Evolutionary conservation across 1,139 yeast genomes (phyloP).

Genomic region (Lodderomyces pseudojiufengensis): DNA sequence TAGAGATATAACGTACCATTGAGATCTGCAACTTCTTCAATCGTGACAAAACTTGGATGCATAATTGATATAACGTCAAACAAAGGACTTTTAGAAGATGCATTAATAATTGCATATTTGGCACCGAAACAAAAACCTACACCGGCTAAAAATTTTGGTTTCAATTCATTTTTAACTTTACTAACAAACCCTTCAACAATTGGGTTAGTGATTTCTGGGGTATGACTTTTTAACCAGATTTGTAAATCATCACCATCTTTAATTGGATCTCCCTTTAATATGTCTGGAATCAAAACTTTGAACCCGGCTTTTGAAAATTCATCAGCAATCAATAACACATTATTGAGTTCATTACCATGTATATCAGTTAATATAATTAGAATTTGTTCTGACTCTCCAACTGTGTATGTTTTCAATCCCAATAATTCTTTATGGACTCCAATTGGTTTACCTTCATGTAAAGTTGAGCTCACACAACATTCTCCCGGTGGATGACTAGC

Average conservation of each 20-base stretch:
- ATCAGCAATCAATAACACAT: constrained; percentile 66
- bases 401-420: constrained; percentile 53
- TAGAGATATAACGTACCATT: constrained; percentile 5
- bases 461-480: constrained; percentile 42
- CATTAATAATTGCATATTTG: constrained; percentile 54
- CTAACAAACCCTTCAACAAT: constrained; percentile 41
- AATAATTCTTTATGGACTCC: constrained; percentile 42
- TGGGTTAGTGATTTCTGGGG: constrained; percentile 40
- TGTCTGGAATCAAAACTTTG: constrained; percentile 70
- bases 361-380: constrained; percentile 68
- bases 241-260: constrained; percentile 21
- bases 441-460: constrained; percentile 49
- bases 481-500: constrained; percentile 52
- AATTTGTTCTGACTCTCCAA: constrained; percentile 46
- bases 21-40: constrained; percentile 60
- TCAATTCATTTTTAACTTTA: constrained; percentile 37
- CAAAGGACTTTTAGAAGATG: constrained; percentile 44
- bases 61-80: constrained; percentile 64
- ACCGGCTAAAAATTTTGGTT: constrained; percentile 53
- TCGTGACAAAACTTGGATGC: constrained; percentile 71
- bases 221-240: constrained; percentile 56
- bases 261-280: constrained; percentile 56
- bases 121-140: constrained; percentile 90
- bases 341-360: constrained; percentile 56
- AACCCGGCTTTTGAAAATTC: constrained; percentile 54